phyloP scores from a whole-genome alignment of 106 monocot genomes.

The Dendrobium catenatum region DNA sequence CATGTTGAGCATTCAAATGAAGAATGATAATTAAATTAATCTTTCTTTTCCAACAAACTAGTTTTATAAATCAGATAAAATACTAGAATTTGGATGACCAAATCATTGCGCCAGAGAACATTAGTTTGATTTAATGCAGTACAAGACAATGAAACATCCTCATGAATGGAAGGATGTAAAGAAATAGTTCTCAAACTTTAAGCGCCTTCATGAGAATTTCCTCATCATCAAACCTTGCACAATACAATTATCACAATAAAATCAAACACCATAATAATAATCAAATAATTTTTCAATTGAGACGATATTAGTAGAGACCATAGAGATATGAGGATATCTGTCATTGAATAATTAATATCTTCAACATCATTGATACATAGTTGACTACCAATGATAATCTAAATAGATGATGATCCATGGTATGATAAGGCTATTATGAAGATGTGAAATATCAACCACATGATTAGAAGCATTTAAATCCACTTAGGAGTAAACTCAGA shows the following conservation, averaged over 20 bases:
- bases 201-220: neutral
- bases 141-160: neutral
- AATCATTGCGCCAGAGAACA: neutral
- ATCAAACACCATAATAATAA: no score
- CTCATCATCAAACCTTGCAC: neutral
- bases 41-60: neutral
- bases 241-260: neutral
- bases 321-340: no score
- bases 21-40: neutral
- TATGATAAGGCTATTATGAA: neutral
- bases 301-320: no score
- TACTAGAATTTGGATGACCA: neutral
- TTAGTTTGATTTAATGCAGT: neutral
- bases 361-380: conserved; percentile 1
- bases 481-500: neutral
- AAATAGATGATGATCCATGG: neutral
- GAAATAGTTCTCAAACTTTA: neutral
- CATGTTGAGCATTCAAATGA: neutral
- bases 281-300: no score
- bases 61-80: neutral
- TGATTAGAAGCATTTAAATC: conserved; percentile 7
- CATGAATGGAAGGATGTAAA: neutral
- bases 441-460: neutral
- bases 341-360: no score
- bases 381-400: conserved; percentile 4